Evolutionary conservation across 768 basidiomycete genomes (phyloP), one percentile per base, ranked within the genome.

Genomic region (Gloeopeniophorella convolvens): DNA sequence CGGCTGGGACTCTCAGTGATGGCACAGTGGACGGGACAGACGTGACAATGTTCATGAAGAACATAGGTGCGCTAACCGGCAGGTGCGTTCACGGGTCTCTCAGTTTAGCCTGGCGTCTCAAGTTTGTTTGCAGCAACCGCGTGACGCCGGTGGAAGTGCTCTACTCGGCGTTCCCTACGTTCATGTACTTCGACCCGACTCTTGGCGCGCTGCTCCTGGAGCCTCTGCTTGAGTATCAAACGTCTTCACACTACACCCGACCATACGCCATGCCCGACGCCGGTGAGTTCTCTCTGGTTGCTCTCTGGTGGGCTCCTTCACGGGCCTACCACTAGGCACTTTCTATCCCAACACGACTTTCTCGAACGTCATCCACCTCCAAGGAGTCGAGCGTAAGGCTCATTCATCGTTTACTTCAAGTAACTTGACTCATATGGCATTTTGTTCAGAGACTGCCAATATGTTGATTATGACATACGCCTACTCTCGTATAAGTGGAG

Each of bases 1-100:
- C 53, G 3, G 41, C 46, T 15, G 53, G 45, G 16, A 37, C 45
- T 27, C 28, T 35, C 30, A 15, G 53, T 21, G 30, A 34, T 2
- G 53, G 56, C n/a, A 11, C 27, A 2, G 18, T 27, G 33, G 31
- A 54, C 34, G 11, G 23, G 11, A 43, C 48, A 4, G 56, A 57
- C 33, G 56, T 54, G 6, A 57, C 55, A 48, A 57, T 57, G 56
- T 57, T 57, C 53, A 57, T 57, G 56, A 57, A 47, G 30, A 43
- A 55, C 18, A 42, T 27, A 23, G 53, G 35, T 18, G 5, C 28
- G 5, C 13, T 23, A 7, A 37, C 34, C 20, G 15, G 30, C 24
- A 21, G 21, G 52, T 55, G 28, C 30, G 47, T 46, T 16, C 30
- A 26, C 4, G 28, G 18, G n/a, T 15, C 18, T 12, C 16, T 40